Base-by-base conservation (phyloP, 169 alveolate genomes). In the Cryptosporidium canis region DNA sequence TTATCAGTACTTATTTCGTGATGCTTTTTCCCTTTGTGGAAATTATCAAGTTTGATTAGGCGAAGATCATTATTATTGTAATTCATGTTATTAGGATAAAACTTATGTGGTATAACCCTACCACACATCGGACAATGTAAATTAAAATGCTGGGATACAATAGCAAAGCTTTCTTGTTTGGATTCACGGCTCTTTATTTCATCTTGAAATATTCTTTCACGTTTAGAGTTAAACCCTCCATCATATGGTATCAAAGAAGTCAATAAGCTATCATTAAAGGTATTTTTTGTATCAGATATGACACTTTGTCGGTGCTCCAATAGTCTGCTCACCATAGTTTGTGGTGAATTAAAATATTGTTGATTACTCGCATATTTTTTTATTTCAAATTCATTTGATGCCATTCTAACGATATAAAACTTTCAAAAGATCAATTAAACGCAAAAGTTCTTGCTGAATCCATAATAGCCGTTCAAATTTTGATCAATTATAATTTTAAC, bases 61-160 rank as follows among this genome's bases (percentile, higher is more conserved):
- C 53, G 21, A 27, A 51, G 29, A 51, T 70, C 47, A 51, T 16
- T 9, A 29, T 31, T 27, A 3, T 43, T 9, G 12, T n/a, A 24
- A 21, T 35, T 61, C 6, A 35, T 21, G n/a, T 45, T 21, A 39
- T 58, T 61, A 21, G 72, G 65, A 39, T 33, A 39, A 12, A 77
- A 77, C 12, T 77, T 77, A 29, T 61, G 64, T 24, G 87, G 87
- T 63, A 77, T 77, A 21, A 56, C n/a, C 29, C 87, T 77, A 18
- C 87, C 87, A 61, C 87, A 77, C 87, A 61, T 77, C 41, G 87
- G 87, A 33, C 87, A 77, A 58, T 77, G 72, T 24, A 77, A 21
- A 77, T 77, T 77, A 21, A 77, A 77, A 35, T 77, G 37, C 21
- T 58, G 47, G 16, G 87, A 44, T 56, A 58, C 72, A 21, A 77